phyloP scores from a whole-genome alignment of 1,284 basidiomycete genomes.

The Tausonia pullulans region DNA sequence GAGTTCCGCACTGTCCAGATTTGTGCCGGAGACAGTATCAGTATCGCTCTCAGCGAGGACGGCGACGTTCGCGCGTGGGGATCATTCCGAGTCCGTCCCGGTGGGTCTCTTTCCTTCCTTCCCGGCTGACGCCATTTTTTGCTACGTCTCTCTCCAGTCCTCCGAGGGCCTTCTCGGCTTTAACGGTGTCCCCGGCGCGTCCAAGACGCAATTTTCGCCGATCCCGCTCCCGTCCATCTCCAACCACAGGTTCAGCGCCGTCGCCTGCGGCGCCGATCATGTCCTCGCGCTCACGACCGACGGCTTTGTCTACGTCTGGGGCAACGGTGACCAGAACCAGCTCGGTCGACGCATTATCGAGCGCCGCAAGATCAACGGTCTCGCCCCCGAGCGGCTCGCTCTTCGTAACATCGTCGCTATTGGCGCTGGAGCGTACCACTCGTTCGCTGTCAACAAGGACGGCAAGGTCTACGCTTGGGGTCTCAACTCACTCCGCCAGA shows the following conservation, averaged over 20 bases:
- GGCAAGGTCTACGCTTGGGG: conserved; percentile 88
- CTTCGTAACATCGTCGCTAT: conserved; percentile 65
- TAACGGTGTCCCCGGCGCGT: conserved; percentile 44
- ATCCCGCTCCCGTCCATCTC: conserved; percentile 35
- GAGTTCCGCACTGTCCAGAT: conserved; percentile 71
- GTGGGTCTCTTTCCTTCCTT: neutral
- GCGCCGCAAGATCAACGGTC: conserved; percentile 65
- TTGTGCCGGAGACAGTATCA: conserved; percentile 73
- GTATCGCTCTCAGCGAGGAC: conserved; percentile 61
- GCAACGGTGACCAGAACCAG: conserved; percentile 75
- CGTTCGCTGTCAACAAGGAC: conserved; percentile 72
- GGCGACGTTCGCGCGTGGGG: conserved; percentile 84
- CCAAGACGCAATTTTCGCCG: conserved; percentile 37
- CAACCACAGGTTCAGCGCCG: conserved; percentile 52
- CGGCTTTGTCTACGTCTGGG: conserved; percentile 65
- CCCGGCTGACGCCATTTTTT: neutral
- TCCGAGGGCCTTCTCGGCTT: conserved; percentile 81
- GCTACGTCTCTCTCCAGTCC: conserved; percentile 27
- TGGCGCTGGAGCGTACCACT: conserved; percentile 72
- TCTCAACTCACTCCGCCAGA: conserved; percentile 65
- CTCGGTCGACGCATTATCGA: conserved; percentile 75
- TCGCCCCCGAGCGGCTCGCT: conserved; percentile 61
- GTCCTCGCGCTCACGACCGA: conserved; percentile 72
- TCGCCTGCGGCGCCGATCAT: conserved; percentile 76
- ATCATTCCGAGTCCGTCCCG: conserved; percentile 64